phyloP scores from a whole-genome alignment of 495 filamentous ascomycete species.

The Friedmanniomyces endolithicus region DNA sequence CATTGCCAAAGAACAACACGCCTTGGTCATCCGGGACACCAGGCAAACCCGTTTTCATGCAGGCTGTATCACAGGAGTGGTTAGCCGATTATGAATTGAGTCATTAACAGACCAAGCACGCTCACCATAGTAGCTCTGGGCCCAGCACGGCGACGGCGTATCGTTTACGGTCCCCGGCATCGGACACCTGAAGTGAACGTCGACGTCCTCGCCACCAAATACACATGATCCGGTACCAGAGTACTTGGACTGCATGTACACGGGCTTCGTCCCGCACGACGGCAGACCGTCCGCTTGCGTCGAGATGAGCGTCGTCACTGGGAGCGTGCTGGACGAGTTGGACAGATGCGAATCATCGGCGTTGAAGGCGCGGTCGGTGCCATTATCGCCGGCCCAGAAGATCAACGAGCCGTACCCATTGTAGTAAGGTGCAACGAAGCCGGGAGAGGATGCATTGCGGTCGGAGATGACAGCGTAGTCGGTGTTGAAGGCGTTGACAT shows the following conservation, averaged over 20 bases:
- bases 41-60: neutral
- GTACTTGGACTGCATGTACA: neutral
- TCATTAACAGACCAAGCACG: neutral
- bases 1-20: constrained; percentile 1
- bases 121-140: neutral
- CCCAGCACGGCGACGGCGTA: neutral
- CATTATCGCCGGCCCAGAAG: neutral
- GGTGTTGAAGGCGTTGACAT: neutral
- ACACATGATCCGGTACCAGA: neutral
- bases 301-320: neutral
- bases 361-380: neutral
- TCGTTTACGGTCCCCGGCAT: neutral
- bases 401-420: neutral
- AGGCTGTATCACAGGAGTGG: neutral
- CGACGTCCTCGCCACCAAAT: neutral
- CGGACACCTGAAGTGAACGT: neutral
- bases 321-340: neutral
- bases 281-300: neutral
- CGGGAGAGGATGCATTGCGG: neutral
- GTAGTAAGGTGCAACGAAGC: neutral
- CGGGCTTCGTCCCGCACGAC: neutral
- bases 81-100: neutral
- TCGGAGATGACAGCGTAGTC: neutral
- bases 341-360: neutral
- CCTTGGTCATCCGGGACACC: neutral